A percentile compares a stretch with the other conserved stretches of the same genome.
Evolutionary conservation across 202 grass and related monocot species (phyloP).

Genomic region (Eragrostis tef): DNA sequence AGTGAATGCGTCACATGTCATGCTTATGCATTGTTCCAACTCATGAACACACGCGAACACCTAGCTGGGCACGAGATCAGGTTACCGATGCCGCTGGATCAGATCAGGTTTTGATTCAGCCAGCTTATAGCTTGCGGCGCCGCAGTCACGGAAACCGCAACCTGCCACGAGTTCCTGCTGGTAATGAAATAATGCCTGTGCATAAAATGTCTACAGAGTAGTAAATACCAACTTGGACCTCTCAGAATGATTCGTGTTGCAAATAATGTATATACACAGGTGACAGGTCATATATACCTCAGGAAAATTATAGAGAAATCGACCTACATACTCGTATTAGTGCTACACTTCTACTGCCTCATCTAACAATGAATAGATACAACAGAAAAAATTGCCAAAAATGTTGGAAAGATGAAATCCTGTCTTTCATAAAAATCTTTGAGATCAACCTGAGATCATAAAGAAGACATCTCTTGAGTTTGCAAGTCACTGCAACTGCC

Average conservation of each 20-base stretch:
- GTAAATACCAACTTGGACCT: not conserved
- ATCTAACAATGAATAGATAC: slow-evolving; percentile 44
- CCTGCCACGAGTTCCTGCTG: not conserved
- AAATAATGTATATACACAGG: slow-evolving; percentile 36
- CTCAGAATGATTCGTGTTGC: slow-evolving; percentile 5
- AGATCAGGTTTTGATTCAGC: not conserved
- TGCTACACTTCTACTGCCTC: slow-evolving; percentile 26
- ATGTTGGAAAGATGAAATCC: not conserved
- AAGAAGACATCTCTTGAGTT: slow-evolving; percentile 12
- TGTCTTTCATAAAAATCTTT: not conserved
- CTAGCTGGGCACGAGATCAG: not conserved
- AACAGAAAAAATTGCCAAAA: slow-evolving; percentile 37
- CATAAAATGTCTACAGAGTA: not conserved
- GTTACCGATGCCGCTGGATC: not conserved
- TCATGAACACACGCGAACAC: not conserved
- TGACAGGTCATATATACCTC: slow-evolving; percentile 22
- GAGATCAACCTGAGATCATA: not conserved
- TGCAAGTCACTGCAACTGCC: slow-evolving; percentile 36
- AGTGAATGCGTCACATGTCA: slow-evolving; percentile 18
- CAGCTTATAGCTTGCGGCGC: not conserved
- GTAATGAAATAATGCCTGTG: not conserved
- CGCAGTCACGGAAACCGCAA: not conserved
- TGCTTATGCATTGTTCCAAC: not conserved
- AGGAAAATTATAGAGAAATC: slow-evolving; percentile 6
- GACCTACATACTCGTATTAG: slow-evolving; percentile 8